Evolutionary conservation across 2,329 filamentous ascomycete species (phyloP), one percentile per base, ranked within the genome.

Genomic region (Cucurbitaria berberidis): DNA sequence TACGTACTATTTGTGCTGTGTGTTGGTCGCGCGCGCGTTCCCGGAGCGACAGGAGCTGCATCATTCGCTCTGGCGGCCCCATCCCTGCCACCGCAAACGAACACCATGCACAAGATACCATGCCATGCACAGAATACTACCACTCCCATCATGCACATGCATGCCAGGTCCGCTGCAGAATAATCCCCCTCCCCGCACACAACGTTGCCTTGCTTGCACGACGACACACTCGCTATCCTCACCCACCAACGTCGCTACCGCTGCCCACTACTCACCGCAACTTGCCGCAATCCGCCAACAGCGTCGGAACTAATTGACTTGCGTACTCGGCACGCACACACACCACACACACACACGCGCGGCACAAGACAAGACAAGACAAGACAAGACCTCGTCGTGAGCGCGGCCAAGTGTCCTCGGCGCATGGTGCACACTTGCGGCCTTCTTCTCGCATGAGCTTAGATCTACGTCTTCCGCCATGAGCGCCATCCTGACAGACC

Each of bases 401-500:
- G n/a, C n/a, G n/a, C n/a, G n/a, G n/a, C n/a, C n/a, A n/a, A n/a
- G n/a, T n/a, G n/a, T 39, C 45, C 43, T 48, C 39, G 51, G 60
- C 74, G 59, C 57, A 74, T 73, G 72, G 68, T 73, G 62, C 63
- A 57, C 61, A 51, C 52, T 47, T 43, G 55, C 40, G 63, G 54
- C 59, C 49, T 49, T 55, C 49, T 49, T 55, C 47, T 45, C 60
- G 45, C 53, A 60, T 67, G 63, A 59, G 53, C 55, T n/a, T 45
- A 58, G 59, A 53, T n/a, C n/a, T n/a, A n/a, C 51, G 43, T 51
- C 62, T 57, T n/a, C 62, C 78, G 76, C 70, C 62, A 93, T 93
- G 89, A 88, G 85, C 80, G 85, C 86, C 72, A 83, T 91, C 75
- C 80, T 95, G 78, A 91, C 90, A 57, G 80, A 83, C 69, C 86